Conservation (phyloP, 805 yeast species). For the Starmera pachycereana region DNA sequence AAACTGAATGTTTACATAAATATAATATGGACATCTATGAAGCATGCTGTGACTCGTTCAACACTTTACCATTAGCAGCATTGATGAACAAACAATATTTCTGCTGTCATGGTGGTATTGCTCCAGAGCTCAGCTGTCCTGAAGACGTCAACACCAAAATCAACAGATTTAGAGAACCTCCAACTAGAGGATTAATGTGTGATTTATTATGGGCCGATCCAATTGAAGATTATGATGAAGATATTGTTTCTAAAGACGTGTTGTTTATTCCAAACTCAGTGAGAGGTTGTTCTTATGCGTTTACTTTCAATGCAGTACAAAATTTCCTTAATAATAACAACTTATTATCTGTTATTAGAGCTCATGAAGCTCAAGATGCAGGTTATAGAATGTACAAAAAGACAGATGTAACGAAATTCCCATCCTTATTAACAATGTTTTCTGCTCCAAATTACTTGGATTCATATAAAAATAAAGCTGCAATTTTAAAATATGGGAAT, state of each 20-base stretch:
- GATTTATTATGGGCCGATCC: constrained; percentile 97
- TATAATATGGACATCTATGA: constrained; percentile 58
- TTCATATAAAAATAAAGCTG: constrained; percentile 89
- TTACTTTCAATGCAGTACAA: constrained; percentile 67
- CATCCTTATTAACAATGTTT: constrained; percentile 81
- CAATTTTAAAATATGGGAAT: constrained; percentile 83
- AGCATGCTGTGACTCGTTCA: constrained; percentile 68
- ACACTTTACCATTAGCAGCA: constrained; percentile 85
- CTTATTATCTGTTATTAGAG: constrained; percentile 77
- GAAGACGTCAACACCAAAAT: constrained; percentile 52
- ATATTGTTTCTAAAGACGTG: constrained; percentile 28
- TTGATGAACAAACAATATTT: constrained; percentile 88
- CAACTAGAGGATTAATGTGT: constrained; percentile 88
- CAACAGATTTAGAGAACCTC: constrained; percentile 85
- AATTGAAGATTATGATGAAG: constrained; percentile 74
- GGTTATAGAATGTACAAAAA: constrained; percentile 93
- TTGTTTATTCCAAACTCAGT: constrained; percentile 56
- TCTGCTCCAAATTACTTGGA: constrained; percentile 95
- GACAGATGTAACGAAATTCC: constrained; percentile 78
- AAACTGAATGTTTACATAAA: constrained; percentile 81
- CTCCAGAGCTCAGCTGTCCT: constrained; percentile 68
- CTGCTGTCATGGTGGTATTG: constrained; percentile 94
- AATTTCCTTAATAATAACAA: constrained; percentile 70
- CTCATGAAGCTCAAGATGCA: constrained; percentile 97
- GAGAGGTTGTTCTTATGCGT: constrained; percentile 90